Percentiles rank a stretch among this genome's conserved stretches.
Evolutionary conservation across 2,329 filamentous ascomycete genomes (phyloP).

Genomic region (Alternaria sp.): DNA sequence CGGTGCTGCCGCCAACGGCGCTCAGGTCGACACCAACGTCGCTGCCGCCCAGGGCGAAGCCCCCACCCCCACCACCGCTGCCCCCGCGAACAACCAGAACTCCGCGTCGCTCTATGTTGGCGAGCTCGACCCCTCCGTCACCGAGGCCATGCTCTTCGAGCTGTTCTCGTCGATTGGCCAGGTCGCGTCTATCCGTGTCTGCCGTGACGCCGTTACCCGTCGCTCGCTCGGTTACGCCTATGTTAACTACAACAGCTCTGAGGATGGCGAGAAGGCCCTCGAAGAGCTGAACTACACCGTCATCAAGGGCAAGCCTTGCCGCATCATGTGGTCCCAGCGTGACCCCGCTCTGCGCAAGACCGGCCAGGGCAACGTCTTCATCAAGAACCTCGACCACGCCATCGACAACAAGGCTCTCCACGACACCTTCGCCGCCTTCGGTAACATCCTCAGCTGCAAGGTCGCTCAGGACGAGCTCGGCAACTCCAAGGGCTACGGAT

Average conservation of each 20-base stretch:
- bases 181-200: slow-evolving; percentile 98
- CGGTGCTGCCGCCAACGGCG: slow-evolving; percentile 70
- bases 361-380: slow-evolving; percentile 99
- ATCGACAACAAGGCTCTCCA: slow-evolving; percentile 99
- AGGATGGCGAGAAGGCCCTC: slow-evolving; percentile 95
- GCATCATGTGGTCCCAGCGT: slow-evolving; percentile 99
- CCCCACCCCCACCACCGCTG: slow-evolving; percentile 73
- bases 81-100: slow-evolving; percentile 78
- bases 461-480: slow-evolving; percentile 96
- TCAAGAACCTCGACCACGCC: slow-evolving; percentile 98
- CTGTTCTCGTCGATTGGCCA: slow-evolving; percentile 99
- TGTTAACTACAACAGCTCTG: slow-evolving; percentile 99
- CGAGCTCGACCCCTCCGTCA: slow-evolving; percentile 96
- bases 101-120: slow-evolving; percentile 98
- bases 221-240: slow-evolving; percentile 99
- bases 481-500: slow-evolving; percentile 98
- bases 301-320: slow-evolving; percentile 98
- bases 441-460: slow-evolving; percentile 99
- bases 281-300: slow-evolving; percentile 99
- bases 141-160: slow-evolving; percentile 99
- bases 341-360: slow-evolving; percentile 99
- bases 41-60: slow-evolving; percentile 68
- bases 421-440: slow-evolving; percentile 97
- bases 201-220: slow-evolving; percentile 97
- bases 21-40: slow-evolving; percentile 76